Conservation (phyloP, 2,329 filamentous ascomycete genomes). For the Parascedosporium putredinis region DNA sequence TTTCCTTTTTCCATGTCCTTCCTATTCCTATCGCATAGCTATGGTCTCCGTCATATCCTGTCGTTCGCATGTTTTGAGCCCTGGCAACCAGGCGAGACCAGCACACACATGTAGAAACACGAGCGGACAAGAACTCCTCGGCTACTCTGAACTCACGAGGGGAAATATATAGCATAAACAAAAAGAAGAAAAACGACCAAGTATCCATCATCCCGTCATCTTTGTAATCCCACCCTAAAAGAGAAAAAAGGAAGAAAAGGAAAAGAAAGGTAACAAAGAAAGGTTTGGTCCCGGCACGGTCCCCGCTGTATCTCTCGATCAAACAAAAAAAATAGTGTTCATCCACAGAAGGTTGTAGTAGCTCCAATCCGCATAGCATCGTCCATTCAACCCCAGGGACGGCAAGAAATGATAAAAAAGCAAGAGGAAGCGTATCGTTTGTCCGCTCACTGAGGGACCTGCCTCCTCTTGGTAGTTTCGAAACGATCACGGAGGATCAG, state of each 20-base stretch:
- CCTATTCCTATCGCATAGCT: neutral
- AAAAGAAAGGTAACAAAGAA: neutral
- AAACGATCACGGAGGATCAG: neutral
- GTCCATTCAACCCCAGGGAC: neutral
- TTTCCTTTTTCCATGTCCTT: neutral
- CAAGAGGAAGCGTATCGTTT: neutral
- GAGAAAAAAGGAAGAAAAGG: no score
- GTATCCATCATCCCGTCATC: constrained; percentile 1
- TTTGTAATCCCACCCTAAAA: neutral
- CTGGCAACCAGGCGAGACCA: neutral
- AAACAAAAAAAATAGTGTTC: no score
- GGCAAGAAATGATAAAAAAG: neutral
- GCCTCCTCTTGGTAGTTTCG: neutral
- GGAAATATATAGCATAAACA: constrained; percentile 6
- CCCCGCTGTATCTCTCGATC: neutral
- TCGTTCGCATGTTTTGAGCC: neutral
- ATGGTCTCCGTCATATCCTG: neutral
- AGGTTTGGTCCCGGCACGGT: neutral
- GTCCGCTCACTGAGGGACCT: neutral
- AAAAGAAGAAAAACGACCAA: constrained; percentile 5
- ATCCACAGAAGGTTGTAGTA: neutral
- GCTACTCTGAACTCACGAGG: constrained; percentile 1
- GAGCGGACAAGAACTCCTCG: neutral
- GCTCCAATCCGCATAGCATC: neutral
- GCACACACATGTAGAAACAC: neutral